Base-by-base conservation (phyloP, 768 basidiomycete genomes). In the Trametes cingulata region DNA sequence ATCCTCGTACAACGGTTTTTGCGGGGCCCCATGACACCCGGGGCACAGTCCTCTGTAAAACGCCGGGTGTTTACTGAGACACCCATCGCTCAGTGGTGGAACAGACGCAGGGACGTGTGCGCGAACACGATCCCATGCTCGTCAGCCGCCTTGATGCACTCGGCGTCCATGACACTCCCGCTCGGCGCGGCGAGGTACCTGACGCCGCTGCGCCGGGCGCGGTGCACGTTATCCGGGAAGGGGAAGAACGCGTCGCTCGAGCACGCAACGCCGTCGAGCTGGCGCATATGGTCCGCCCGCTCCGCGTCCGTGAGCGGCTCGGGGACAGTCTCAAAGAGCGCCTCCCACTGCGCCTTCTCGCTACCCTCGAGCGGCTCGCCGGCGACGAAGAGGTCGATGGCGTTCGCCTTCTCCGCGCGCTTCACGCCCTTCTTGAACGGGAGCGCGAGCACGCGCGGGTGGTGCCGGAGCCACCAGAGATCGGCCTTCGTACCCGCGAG, bases 201-300 rank as follows among this genome's bases (percentile, higher is more conserved):
- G 49, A 94, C 95, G 0, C 97, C 97, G 62, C 93, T 95, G 80
- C 91, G 88, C 74, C 84, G 81, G 51, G 93, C 92, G 45, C 97
- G 82, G 72, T 98, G 91, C 35, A 99, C 96, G 67, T 98, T 99
- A 71, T 99, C 97, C 13, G 96, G 84, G 85, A 98, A 98, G 17
- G 97, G 97, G 94, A 98, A 98, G 84, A 99, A 99, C 51, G 96
- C 97, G 66, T 99, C 97, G 61, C 93, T 95, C 33, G 92, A 91
- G 75, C 97, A 96, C 6, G 91, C 86, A 51, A 98, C 96, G 20
- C 85, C 91, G 60, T 88, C 87, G 57, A 98, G 77, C 76, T 88
- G 77, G 46, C 67, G 74, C 51, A 84, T 85, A 84, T 94, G 95
- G 52, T 83, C 82, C 69, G 79, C 83, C 72, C 83, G 87, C 76